Conservation (phyloP, 805 yeast genomes). For the Candida sphagnicola region DNA sequence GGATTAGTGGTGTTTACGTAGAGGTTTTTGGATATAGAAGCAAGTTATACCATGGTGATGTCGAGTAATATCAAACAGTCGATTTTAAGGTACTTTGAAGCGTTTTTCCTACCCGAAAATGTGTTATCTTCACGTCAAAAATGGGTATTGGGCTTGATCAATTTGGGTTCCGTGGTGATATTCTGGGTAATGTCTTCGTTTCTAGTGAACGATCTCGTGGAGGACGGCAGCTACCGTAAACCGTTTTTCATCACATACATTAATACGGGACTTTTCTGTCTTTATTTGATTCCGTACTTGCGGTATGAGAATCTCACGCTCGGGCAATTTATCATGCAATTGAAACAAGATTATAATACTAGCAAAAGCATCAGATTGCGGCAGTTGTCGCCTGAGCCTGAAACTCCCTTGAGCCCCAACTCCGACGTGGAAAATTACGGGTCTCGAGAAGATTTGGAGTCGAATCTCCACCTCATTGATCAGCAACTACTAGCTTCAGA, state of each 20-base stretch:
- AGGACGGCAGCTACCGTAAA: conserved; percentile 66
- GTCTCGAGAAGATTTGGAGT: conserved; percentile 1
- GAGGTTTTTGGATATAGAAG: too few relatives aligned
- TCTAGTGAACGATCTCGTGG: conserved; percentile 72
- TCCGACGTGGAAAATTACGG: conserved; percentile 6
- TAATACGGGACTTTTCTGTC: conserved; percentile 79
- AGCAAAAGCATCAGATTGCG: conserved; percentile 17
- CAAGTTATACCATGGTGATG: not conserved
- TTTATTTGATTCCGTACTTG: conserved; percentile 68
- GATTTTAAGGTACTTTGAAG: conserved; percentile 9
- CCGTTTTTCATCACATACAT: conserved; percentile 92
- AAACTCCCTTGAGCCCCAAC: conserved; percentile 4
- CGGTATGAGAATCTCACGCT: conserved; percentile 22
- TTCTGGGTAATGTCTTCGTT: conserved; percentile 93
- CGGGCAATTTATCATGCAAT: conserved; percentile 14
- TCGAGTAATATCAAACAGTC: conserved; percentile 1
- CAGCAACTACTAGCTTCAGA: conserved; percentile 5
- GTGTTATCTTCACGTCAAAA: conserved; percentile 30
- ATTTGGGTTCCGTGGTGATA: conserved; percentile 70
- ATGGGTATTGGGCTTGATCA: conserved; percentile 78
- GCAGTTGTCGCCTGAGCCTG: conserved; percentile 12
- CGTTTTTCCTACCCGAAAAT: conserved; percentile 18
- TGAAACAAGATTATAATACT: too few relatives aligned
- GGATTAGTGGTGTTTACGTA: too few relatives aligned
- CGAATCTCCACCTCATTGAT: conserved; percentile 3